Evolutionary conservation across 768 basidiomycete genomes (phyloP), one percentile per base, ranked within the genome.

Genomic region (Xerocomus potaroensis): DNA sequence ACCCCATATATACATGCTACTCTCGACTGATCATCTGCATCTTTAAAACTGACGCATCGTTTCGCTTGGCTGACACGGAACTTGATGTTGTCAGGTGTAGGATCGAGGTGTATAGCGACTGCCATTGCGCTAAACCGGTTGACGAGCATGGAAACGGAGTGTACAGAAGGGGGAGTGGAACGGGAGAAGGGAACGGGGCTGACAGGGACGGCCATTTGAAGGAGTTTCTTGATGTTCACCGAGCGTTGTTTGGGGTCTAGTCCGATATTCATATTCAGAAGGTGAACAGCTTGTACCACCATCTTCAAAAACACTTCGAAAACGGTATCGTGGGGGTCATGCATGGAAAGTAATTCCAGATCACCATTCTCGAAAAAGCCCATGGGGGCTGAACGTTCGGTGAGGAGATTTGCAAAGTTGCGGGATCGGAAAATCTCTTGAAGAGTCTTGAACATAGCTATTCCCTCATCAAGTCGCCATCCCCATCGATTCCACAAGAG

Each of bases 221-320:
- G 66, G 8, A 94, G 67, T 55, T 91, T 87, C 59, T 79, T 82
- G 59, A 75, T 67, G 51, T 72, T 76, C 22, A 71, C 66, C 8
- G 68, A 65, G 12, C 74, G 58, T 42, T 67, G 65, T 48, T 58
- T 66, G 44, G 64, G 60, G 54, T 65, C 62, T 19, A 45, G 38
- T 18, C 61, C 59, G 48, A 69, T 67, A 11, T 71, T 64, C 1
- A 71, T 72, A 36, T 56, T 55, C 32, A 54, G n/a, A 33, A 44
- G 42, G 31, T 55, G 26, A n/a, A 64, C 62, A 0, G 84, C 83
- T 36, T 79, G 78, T n/a, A 84, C 78, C 27, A 93, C 72, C 45
- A 96, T 73, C 62, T 92, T 91, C 36, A 95, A 71, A 59, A 92
- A 88, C 6, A 88, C 61, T n/a, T 79, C 74, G 58, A 86, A 93